phyloP scores from a whole-genome alignment of 2,329 filamentous ascomycete species.

The Clonostachys byssicola region DNA sequence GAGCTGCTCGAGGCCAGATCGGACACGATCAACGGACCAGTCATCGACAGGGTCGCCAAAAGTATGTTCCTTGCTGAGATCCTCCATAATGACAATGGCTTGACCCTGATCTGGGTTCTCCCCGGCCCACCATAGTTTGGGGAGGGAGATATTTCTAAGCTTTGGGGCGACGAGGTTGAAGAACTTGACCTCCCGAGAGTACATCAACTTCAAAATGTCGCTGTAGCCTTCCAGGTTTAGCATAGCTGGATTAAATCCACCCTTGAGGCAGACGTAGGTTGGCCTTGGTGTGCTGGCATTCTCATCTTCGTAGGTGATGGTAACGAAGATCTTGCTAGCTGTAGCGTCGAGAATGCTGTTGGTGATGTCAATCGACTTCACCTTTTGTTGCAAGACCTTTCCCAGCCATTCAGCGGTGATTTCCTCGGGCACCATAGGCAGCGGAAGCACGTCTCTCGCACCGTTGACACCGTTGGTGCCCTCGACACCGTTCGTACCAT shows the following conservation, averaged over 20 bases:
- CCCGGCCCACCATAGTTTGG: slow-evolving; percentile 29
- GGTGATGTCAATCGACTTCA: no score
- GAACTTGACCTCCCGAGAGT: slow-evolving; percentile 28
- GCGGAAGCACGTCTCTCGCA: no score
- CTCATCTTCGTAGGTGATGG: slow-evolving; percentile 17
- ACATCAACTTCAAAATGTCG: slow-evolving; percentile 20
- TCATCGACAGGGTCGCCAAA: slow-evolving; percentile 22
- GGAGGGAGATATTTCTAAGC: slow-evolving; percentile 19
- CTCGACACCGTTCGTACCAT: no score
- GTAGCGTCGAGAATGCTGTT: slow-evolving; percentile 9
- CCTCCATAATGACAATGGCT: slow-evolving; percentile 30
- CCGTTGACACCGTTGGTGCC: no score
- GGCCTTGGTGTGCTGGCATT: neutral
- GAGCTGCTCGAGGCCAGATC: slow-evolving; percentile 29
- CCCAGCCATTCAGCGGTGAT: no score
- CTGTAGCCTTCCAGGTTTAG: slow-evolving; percentile 12
- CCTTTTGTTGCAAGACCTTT: no score
- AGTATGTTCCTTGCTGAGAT: slow-evolving; percentile 22
- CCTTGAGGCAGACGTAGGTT: slow-evolving; percentile 25
- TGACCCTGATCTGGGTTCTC: slow-evolving; percentile 26
- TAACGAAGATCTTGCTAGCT: slow-evolving; percentile 19
- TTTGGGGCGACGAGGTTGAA: slow-evolving; percentile 24
- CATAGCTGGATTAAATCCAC: slow-evolving; percentile 28
- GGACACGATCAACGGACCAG: slow-evolving; percentile 22
- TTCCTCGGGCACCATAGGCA: no score